Percentiles rank a stretch among this genome's conserved stretches.
phyloP scores from a whole-genome alignment of 2,329 filamentous ascomycete species.

The Byssoonygena ceratinophila region DNA sequence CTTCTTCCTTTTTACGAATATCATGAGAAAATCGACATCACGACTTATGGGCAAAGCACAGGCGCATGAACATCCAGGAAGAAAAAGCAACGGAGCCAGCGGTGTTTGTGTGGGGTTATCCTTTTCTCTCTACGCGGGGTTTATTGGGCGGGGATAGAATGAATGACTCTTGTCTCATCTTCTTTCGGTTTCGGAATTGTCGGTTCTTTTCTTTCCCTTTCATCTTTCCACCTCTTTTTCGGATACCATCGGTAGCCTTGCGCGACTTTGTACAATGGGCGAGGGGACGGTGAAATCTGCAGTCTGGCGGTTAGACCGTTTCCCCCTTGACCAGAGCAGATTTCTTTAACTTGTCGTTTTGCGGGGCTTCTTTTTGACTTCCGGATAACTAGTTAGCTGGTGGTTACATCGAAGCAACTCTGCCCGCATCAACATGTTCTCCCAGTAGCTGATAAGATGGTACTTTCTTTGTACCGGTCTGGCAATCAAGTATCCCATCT shows the following conservation, averaged over 20 bases:
- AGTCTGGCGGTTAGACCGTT: neutral
- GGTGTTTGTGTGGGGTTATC: neutral
- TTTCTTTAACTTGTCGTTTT: neutral
- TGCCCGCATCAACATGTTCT: too few species aligned
- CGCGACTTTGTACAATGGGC: too few species aligned
- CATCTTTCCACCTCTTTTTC: neutral
- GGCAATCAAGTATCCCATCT: too few species aligned
- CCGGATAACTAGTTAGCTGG: too few species aligned
- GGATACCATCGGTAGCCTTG: neutral
- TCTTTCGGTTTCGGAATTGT: neutral
- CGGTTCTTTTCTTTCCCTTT: neutral
- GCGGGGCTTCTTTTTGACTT: constrained; percentile 6
- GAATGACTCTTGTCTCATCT: neutral
- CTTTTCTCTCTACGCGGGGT: neutral
- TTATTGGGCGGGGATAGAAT: neutral
- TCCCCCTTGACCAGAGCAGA: neutral
- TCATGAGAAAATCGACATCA: neutral
- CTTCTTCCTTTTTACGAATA: neutral
- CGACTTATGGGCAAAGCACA: neutral
- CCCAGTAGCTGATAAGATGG: too few species aligned
- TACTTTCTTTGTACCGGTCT: too few species aligned
- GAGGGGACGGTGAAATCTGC: too few species aligned
- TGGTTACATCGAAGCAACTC: too few species aligned
- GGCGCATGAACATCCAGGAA: neutral
- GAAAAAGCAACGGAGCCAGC: constrained; percentile 2